Base-by-base conservation (phyloP, 345 rosid genomes). In the Toxicodendron radicans region DNA sequence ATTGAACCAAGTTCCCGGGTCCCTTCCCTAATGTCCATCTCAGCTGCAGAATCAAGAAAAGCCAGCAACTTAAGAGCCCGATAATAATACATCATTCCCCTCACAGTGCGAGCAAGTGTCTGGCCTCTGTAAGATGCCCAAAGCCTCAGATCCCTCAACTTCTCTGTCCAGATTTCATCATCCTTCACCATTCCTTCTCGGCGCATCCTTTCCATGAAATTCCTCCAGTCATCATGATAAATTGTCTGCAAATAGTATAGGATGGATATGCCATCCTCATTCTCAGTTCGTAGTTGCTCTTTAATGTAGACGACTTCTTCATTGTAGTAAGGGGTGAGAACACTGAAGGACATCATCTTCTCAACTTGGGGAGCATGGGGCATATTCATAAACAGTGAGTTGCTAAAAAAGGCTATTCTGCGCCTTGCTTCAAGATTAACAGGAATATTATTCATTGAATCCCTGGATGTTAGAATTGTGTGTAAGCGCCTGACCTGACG, bases 71-170 rank as follows among this genome's bases (percentile, higher is more conserved):
- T 95, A 14, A 95, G 97, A 73, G 99, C 99, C 64, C 98, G 90
- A 77, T 95, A 87, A 76, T 92, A 92, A 72, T 95, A 95, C 98
- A 95, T 95, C 99, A 95, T 95, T 82, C 99, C 99, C 81, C 98
- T 87, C 66, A 92, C 98, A 17, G 99, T 95, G 60, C 98, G 97
- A 62, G 91, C 81, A 78, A 95, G 90, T 35, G 99, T 92, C 83
- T 95, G 98, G 79, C 99, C 99, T 84, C 99, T 87, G 87, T 90
- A 92, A 57, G 99, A 95, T 61, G 97, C 98, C 99, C 99, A 95
- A 75, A 90, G 92, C 87, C 98, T 86, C 79, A 92, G 88, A 66
- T 95, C 99, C 79, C 89, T 92, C 83, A 90, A 73, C 89, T 83
- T 95, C 72, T 86, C 83, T 21, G 89, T 83, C 91, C 90, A 90